phyloP scores from a whole-genome alignment of 768 basidiomycete species.

The Kwoniella sp. region DNA sequence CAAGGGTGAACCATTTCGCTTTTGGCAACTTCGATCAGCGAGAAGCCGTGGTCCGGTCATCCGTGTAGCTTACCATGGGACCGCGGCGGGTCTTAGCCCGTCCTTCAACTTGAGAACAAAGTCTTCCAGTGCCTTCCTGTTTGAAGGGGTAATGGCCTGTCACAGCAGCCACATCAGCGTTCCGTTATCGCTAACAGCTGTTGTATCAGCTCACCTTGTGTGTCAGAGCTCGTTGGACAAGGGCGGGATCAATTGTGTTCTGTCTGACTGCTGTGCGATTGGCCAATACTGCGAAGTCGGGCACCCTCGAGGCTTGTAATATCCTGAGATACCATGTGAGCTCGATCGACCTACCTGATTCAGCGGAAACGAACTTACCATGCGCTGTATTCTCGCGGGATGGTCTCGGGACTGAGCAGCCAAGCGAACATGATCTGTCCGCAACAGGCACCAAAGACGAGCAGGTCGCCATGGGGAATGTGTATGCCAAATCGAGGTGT shows the following conservation, averaged over 20 bases:
- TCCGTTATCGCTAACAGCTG: background rate
- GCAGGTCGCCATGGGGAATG: conserved; percentile 75
- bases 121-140: conserved; percentile 26
- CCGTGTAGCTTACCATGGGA: conserved; percentile 46
- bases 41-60: too few relatives aligned
- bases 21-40: too few relatives aligned
- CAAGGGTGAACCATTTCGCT: conserved; percentile 75
- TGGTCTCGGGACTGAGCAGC: conserved; percentile 73
- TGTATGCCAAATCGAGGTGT: conserved; percentile 63
- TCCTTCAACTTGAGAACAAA: conserved; percentile 30
- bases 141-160: conserved; percentile 39
- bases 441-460: conserved; percentile 76
- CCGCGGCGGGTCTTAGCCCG: conserved; percentile 40
- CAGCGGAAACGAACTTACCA: conserved; percentile 57
- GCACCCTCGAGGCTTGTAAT: conserved; percentile 62
- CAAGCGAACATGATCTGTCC: conserved; percentile 81
- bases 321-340: conserved; percentile 57
- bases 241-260: conserved; percentile 57
- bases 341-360: background rate
- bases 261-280: conserved; percentile 62
- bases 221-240: conserved; percentile 58
- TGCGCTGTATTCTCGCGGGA: conserved; percentile 67
- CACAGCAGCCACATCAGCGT: background rate
- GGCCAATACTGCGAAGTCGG: conserved; percentile 59
- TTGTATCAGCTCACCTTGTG: conserved; percentile 51